Base-by-base conservation (phyloP, 2,329 filamentous ascomycete species). In the Cytospora mali region DNA sequence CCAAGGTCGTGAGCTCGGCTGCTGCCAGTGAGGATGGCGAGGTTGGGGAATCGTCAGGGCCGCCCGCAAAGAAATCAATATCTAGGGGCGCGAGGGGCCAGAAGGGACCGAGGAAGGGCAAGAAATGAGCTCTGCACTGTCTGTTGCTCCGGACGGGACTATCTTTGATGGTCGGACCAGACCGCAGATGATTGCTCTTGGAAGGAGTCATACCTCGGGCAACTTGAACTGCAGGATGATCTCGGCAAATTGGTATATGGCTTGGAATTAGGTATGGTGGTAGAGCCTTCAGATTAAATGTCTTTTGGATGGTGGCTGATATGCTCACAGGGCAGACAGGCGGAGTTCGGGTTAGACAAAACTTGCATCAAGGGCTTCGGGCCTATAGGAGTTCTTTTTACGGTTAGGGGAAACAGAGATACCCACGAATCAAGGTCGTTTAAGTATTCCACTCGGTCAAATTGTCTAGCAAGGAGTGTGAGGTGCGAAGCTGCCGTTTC, bases 31-130 rank as follows among this genome's bases (percentile, higher is more conserved):
- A 66, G 53, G 54, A 62, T 4, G 65, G 67, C 23, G 66, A 70
- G 50, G 60, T 66, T 13, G 69, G 67, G 18, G 72, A 35, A 81
- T 85, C 71, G 75, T 83, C 39, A 80, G 81, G 70, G 75, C 80
- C 66, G 80, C 84, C 63, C 66, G 80, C 10, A 75, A 81, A 69
- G 75, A 76, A 61, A 80, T 81, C 54, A 78, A 83, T 68, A 81
- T 80, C 67, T 77, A 76, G 29, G 46, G 58, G 62, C 29, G 69
- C 65, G 35, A 78, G 76, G 61, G 71, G 71, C 50, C 66, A 70
- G 54, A 72, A 68, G 58, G 75, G 71, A 58, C 64, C 66, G 21
- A 70, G 70, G 55, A 70, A 68, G 61, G 63, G 65, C 55, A 66
- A 63, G 66, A 60, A 66, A 61, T 61, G 53, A 70, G 54, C 31